Base-by-base conservation (phyloP, 495 filamentous ascomycete genomes). In the Neurospora sp. region DNA sequence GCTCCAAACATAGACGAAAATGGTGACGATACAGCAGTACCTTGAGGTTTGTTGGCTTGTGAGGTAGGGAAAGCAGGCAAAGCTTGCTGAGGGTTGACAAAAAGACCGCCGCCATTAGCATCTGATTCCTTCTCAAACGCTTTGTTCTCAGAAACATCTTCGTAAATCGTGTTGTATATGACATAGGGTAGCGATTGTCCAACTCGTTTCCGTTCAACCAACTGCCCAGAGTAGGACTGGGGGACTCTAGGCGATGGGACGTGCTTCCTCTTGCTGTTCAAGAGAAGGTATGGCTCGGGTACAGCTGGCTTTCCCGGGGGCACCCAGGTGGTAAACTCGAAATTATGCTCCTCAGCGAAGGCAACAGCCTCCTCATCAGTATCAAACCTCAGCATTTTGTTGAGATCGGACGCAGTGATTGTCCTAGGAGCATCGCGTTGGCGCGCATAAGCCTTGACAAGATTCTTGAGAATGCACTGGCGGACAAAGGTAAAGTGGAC, bases 401-500 rank as follows among this genome's bases (percentile, higher is more conserved):
- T 90, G 48, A 97, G 79, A 54, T 91, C 86, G 2, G 86, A 80
- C 23, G 93, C 79, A 1, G 89, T 92, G 86, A 94, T 92, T 73
- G 96, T 93, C 69, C 92, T 88, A 5, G 90, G 91, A 35, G 89
- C 91, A 71, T 89, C 88, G 75, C 84, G 84, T 76, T 88, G 89
- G 76, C 88, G 88, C 5, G 90, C 88, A 72, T 87, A 86, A 1
- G 88, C 87, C 41, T 80, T 81, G 23, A 86, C 86, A 40, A 98
- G 88, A 3, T 90, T 87, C 72, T 90, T 90, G 62, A 98, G 85
- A 6, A 94, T 90, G 23, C 86, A 89, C 73, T 91, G 90, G 27
- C 96, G 93, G 35, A 98, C 85, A 18, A 89, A 84, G 70, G 90
- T 92, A 82, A 98, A 98, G 75, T 94, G 92, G 18, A 94, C 90